Percentiles rank a stretch among this genome's conserved stretches.
These are phyloP conservation scores for Ascochyta pisi DNA, from an alignment of 2,329 filamentous ascomycete species.

Conservation along the genomic window DNA sequence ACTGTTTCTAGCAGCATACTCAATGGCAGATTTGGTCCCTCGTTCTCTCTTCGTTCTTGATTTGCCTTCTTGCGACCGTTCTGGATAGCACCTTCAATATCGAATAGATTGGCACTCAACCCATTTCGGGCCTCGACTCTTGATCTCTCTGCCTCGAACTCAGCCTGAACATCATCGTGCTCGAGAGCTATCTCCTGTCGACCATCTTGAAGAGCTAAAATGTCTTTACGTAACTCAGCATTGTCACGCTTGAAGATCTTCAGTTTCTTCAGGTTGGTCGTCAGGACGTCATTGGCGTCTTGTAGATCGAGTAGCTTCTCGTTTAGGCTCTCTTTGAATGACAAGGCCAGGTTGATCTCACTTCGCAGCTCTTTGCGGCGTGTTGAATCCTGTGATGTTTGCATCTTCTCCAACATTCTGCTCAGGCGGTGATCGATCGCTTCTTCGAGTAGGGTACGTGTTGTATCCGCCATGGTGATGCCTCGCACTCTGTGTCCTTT, in stretches of 20 bases:
- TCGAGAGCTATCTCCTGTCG: conserved; percentile 58
- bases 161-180: conserved; percentile 56
- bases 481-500: conserved; percentile 42
- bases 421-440: conserved; percentile 56
- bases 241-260: conserved; percentile 54
- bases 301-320: conserved; percentile 60
- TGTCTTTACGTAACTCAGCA: conserved; percentile 54
- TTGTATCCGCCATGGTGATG: conserved; percentile 61
- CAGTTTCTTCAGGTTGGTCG: conserved; percentile 54
- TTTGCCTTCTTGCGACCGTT: conserved; percentile 42
- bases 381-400: conserved; percentile 48
- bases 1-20: conserved; percentile 42
- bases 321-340: conserved; percentile 57
- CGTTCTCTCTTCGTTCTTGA: conserved; percentile 38
- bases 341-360: conserved; percentile 56
- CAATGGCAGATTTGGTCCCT: conserved; percentile 42
- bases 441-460: conserved; percentile 59
- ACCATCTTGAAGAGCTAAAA: conserved; percentile 57
- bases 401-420: conserved; percentile 49
- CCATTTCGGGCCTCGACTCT: conserved; percentile 33
- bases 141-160: conserved; percentile 37
- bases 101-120: conserved; percentile 42
- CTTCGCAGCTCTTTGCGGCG: conserved; percentile 52
- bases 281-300: conserved; percentile 60
- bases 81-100: conserved; percentile 47